These are phyloP conservation scores for Fraxinus albicans DNA, from an alignment of 305 asterid species.

Conservation along the genomic window DNA sequence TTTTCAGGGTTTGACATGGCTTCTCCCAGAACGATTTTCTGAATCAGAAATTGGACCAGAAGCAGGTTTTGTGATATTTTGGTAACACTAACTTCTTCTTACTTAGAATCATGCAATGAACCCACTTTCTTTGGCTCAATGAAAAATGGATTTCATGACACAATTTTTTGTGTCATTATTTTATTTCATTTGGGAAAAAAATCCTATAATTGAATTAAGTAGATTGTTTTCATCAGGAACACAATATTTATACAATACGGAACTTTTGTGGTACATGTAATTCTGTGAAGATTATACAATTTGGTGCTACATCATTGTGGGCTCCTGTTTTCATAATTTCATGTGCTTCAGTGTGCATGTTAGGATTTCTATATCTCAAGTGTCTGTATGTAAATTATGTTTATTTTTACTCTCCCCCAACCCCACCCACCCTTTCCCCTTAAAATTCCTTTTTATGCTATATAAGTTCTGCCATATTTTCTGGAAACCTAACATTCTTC, in stretches of 20 bases:
- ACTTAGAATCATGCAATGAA: slow-evolving; percentile 13
- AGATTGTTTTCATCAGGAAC: not conserved
- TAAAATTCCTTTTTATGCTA: not conserved
- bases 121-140: not conserved
- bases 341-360: not conserved
- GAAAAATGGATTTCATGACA: not conserved
- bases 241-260: not conserved
- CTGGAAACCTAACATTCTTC: not conserved
- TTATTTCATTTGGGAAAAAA: not conserved
- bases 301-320: not conserved
- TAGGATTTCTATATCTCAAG: not conserved
- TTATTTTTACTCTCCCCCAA: not conserved
- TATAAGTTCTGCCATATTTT: not conserved
- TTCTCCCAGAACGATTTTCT: slow-evolving; percentile 93
- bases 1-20: slow-evolving; percentile 91
- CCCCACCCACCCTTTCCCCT: not conserved
- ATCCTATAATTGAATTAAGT: not conserved
- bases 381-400: not conserved
- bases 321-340: not conserved
- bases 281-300: not conserved
- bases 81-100: slow-evolving; percentile 82
- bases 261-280: not conserved
- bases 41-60: slow-evolving; percentile 97
- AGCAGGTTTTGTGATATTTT: slow-evolving; percentile 97
- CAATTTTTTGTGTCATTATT: not conserved